These are phyloP conservation scores for Debaryomyces robertsiae DNA, from an alignment of 1,139 yeast species.

Conservation along the genomic window DNA sequence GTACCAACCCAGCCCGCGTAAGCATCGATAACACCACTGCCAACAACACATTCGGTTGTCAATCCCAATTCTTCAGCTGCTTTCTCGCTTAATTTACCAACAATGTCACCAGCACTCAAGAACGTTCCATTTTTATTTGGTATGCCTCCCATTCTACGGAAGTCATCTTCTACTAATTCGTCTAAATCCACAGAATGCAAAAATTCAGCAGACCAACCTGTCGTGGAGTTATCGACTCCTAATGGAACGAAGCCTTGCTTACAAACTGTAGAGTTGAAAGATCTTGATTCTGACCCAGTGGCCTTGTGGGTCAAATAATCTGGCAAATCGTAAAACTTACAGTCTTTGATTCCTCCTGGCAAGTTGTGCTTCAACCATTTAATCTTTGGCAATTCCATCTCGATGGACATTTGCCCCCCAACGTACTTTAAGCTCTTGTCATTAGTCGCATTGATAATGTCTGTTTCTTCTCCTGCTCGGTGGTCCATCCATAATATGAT, in stretches of 20 bases:
- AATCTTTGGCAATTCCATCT: slow-evolving; percentile 96
- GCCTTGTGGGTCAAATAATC: slow-evolving; percentile 91
- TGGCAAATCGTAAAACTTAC: slow-evolving; percentile 89
- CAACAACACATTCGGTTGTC: slow-evolving; percentile 78
- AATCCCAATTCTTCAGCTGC: slow-evolving; percentile 89
- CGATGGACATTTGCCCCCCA: slow-evolving; percentile 97
- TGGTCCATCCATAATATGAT: slow-evolving; percentile 98
- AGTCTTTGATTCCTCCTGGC: slow-evolving; percentile 63
- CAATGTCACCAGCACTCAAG: slow-evolving; percentile 84
- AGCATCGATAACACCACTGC: slow-evolving; percentile 95
- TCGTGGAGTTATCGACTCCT: slow-evolving; percentile 81
- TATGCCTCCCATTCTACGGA: slow-evolving; percentile 80
- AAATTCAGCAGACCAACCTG: slow-evolving; percentile 90
- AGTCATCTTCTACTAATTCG: slow-evolving; percentile 77
- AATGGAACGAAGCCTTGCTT: slow-evolving; percentile 93
- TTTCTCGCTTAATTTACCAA: slow-evolving; percentile 65
- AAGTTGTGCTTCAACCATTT: slow-evolving; percentile 92
- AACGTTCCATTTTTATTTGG: slow-evolving; percentile 71
- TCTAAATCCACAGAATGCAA: slow-evolving; percentile 66
- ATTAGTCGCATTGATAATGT: slow-evolving; percentile 73
- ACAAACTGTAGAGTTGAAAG: slow-evolving; percentile 89
- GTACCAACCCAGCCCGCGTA: slow-evolving; percentile 99
- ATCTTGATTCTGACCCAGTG: slow-evolving; percentile 82
- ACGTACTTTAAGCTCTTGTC: slow-evolving; percentile 85
- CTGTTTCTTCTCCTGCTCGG: slow-evolving; percentile 87